These are phyloP conservation scores for Skeletonema marinoi DNA, from an alignment of 108 stramenopile species.

Conservation along the genomic window DNA sequence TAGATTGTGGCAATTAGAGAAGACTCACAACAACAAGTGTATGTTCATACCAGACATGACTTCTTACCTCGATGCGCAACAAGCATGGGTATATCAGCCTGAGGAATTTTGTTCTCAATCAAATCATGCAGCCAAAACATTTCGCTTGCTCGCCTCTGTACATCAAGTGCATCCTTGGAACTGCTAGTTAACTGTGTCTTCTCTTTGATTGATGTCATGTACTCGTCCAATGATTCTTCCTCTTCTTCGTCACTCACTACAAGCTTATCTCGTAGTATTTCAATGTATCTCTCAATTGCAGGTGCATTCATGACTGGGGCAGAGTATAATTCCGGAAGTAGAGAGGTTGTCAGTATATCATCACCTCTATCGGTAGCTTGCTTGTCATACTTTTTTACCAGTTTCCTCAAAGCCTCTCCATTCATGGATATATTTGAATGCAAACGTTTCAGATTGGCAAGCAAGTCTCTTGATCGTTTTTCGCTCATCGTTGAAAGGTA, in stretches of 20 bases:
- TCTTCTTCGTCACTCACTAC: conserved; percentile 36
- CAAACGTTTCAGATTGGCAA: conserved; percentile 38
- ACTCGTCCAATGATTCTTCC: conserved; percentile 27
- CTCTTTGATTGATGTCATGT: conserved; percentile 20
- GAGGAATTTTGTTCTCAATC: conserved; percentile 29
- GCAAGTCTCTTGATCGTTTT: conserved; percentile 36
- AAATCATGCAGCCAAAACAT: conserved; percentile 41
- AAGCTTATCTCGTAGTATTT: conserved; percentile 50
- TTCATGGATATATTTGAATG: conserved; percentile 64
- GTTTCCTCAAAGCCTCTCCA: conserved; percentile 68
- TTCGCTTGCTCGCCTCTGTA: conserved; percentile 43
- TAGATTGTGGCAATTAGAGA: not conserved
- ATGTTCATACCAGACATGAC: not conserved
- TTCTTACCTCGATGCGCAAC: conserved; percentile 73
- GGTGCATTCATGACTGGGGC: conserved; percentile 50
- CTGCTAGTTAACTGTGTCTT: conserved; percentile 10
- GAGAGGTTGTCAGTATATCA: conserved; percentile 38
- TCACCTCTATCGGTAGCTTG: conserved; percentile 42
- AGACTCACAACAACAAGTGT: not conserved
- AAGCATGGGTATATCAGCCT: conserved; percentile 22
- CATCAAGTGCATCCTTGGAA: conserved; percentile 22
- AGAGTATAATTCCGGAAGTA: conserved; percentile 68
- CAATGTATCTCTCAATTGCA: conserved; percentile 54
- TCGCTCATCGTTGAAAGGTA: conserved; percentile 40
- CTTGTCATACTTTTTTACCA: conserved; percentile 82